A percentile compares a stretch with the other conserved stretches of the same genome.
These are phyloP conservation scores for Alternaria arborescens DNA, from an alignment of 2,329 filamentous ascomycete genomes.

Conservation along the genomic window DNA sequence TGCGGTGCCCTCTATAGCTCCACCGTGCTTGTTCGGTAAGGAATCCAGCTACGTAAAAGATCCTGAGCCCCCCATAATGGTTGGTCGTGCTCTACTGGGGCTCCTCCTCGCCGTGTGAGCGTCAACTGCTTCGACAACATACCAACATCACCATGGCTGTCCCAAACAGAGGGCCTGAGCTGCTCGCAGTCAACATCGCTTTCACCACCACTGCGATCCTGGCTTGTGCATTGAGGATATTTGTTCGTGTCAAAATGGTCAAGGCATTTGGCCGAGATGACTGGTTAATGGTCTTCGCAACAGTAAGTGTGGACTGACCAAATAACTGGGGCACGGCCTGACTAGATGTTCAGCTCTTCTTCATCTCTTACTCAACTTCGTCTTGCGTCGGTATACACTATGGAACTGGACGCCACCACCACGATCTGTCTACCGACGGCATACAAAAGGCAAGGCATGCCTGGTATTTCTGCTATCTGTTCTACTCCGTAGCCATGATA, in stretches of 20 bases:
- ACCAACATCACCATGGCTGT: constrained; percentile 34
- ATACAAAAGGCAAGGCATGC: constrained; percentile 37
- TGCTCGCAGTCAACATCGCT: constrained; percentile 40
- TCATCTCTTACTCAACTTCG: constrained; percentile 34
- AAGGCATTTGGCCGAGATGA: constrained; percentile 49
- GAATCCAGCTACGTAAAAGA: constrained; percentile 26
- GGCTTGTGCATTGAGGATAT: constrained; percentile 40
- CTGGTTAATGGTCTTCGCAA: constrained; percentile 46
- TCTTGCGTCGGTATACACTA: constrained; percentile 41
- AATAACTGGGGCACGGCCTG: neutral
- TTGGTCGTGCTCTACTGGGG: constrained; percentile 11
- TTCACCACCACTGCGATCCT: constrained; percentile 38
- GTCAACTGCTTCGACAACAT: constrained; percentile 8
- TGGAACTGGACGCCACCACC: constrained; percentile 43
- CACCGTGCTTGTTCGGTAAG: constrained; percentile 14
- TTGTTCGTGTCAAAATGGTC: constrained; percentile 45
- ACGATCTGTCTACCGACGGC: constrained; percentile 29
- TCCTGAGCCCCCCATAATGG: constrained; percentile 10
- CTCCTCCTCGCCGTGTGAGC: constrained; percentile 12
- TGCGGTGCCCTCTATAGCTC: constrained; percentile 24
- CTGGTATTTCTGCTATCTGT: constrained; percentile 48
- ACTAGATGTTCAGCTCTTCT: constrained; percentile 29
- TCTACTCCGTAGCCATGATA: constrained; percentile 45
- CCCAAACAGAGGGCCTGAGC: constrained; percentile 46
- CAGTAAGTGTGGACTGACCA: constrained; percentile 27